Evolutionary conservation across 345 rosid species (phyloP), one percentile per base, ranked within the genome.

Genomic region (Citrus cavaleriei): DNA sequence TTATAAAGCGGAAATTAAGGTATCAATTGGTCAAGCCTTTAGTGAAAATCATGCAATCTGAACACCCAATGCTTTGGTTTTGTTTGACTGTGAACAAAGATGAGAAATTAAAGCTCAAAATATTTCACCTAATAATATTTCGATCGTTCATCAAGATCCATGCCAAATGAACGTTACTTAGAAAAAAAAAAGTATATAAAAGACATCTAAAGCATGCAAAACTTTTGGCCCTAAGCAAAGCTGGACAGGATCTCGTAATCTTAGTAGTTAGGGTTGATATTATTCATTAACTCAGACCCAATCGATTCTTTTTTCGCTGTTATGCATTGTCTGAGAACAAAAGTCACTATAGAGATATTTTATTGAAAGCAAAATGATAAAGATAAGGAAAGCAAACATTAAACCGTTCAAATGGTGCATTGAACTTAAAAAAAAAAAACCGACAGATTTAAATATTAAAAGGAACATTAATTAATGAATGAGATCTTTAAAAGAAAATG

Each of bases 221-320:
- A 5, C 16, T 64, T 63, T 59, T 58, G 51, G 38, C 40, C 60
- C 34, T 10, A 79, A 34, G 51, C 75, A 67, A 61, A 13, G 25
- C 40, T 42, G 69, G 68, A 80, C 60, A 75, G 27, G 12, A 59
- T 80, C 78, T 51, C 69, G 51, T 59, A 80, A 75, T 75, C 65
- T 61, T 51, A 24, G 65, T 19, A 19, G 62, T 54, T 70, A 64
- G 35, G 27, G 63, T 58, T 34, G 25, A 27, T 28, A 68, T 13
- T 37, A 34, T 72, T 10, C 40, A 28, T 54, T 51, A 54, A 54
- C 19, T 54, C 22, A 18, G 18, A 54, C 58, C 6, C 58, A 54
- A 54, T 16, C 19, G 22, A 54, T 54, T 54, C 58, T 54, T 6
- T 18, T 54, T 18, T 51, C 0, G 12, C 49, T 10, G 49, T 12